Conservation (phyloP, 345 rosid species). For the Salix dunnii region DNA sequence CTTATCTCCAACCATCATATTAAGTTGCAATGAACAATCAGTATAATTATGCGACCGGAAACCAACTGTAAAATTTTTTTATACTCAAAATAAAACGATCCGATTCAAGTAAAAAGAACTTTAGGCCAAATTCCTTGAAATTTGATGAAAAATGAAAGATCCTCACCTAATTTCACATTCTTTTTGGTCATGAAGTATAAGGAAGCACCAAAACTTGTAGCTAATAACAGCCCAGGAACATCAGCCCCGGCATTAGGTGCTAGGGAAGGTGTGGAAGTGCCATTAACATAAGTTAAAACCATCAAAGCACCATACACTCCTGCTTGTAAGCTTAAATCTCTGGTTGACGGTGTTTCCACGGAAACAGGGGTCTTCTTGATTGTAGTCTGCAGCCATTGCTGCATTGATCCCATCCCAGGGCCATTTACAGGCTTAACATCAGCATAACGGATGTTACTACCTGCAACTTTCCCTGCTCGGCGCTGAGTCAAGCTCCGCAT, state of each 20-base stretch:
- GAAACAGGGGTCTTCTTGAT: constrained; percentile 59
- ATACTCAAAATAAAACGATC: neutral
- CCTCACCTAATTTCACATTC: constrained; percentile 79
- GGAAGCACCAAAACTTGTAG: constrained; percentile 86
- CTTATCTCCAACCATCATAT: neutral
- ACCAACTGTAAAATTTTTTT: neutral
- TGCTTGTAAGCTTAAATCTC: constrained; percentile 71
- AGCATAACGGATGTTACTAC: constrained; percentile 74
- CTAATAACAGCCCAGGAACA: constrained; percentile 76
- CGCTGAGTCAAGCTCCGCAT: constrained; percentile 93
- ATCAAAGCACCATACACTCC: constrained; percentile 92
- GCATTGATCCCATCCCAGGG: constrained; percentile 48
- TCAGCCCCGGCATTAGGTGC: constrained; percentile 66
- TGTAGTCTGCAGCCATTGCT: constrained; percentile 68
- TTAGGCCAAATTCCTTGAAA: neutral
- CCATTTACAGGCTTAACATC: constrained; percentile 70
- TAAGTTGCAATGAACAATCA: neutral
- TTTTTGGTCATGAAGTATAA: constrained; percentile 79
- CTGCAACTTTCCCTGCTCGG: constrained; percentile 75
- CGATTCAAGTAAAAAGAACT: neutral
- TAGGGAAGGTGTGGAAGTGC: constrained; percentile 47
- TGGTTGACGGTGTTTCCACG: constrained; percentile 67
- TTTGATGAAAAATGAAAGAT: constrained; percentile 1
- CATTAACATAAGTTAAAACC: constrained; percentile 75
- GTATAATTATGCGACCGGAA: neutral